Percentiles rank a stretch among this genome's conserved stretches.
Conservation (phyloP, 179 eudicot genomes). For the Silene coronaria region DNA sequence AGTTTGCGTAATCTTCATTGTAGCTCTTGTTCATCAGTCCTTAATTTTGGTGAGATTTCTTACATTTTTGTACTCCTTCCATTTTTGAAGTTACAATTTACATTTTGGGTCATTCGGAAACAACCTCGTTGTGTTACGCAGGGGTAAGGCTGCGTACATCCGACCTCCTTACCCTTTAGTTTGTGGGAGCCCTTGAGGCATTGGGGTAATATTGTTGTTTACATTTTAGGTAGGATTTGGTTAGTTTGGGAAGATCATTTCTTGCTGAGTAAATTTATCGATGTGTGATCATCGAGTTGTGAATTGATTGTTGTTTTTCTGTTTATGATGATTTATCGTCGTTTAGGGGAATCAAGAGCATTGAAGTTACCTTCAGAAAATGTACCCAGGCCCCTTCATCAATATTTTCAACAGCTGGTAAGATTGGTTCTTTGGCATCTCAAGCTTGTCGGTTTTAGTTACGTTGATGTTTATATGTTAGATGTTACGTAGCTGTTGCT, state of each 20-base stretch:
- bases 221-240: background rate
- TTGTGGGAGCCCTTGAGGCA: too few species aligned
- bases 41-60: conserved; percentile 29
- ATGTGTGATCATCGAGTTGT: background rate
- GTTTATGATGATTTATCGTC: conserved; percentile 19
- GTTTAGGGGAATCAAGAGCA: conserved; percentile 28
- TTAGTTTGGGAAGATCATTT: background rate
- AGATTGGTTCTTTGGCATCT: conserved; percentile 16
- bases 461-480: background rate
- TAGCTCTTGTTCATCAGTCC: conserved; percentile 26
- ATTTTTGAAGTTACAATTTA: background rate
- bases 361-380: conserved; percentile 26
- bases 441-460: background rate
- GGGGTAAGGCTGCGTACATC: too few species aligned
- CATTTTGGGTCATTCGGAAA: background rate
- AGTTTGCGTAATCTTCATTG: conserved; percentile 34
- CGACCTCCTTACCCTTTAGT: too few species aligned
- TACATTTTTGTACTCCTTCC: background rate
- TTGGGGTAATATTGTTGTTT: too few species aligned
- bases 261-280: background rate
- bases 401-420: conserved; percentile 66
- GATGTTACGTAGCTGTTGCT: background rate
- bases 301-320: background rate
- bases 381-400: conserved; percentile 45
- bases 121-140: too few species aligned